Evolutionary conservation across 2,329 filamentous ascomycete species (phyloP), one percentile per base, ranked within the genome.

Genomic region (Fusarium anguioides): DNA sequence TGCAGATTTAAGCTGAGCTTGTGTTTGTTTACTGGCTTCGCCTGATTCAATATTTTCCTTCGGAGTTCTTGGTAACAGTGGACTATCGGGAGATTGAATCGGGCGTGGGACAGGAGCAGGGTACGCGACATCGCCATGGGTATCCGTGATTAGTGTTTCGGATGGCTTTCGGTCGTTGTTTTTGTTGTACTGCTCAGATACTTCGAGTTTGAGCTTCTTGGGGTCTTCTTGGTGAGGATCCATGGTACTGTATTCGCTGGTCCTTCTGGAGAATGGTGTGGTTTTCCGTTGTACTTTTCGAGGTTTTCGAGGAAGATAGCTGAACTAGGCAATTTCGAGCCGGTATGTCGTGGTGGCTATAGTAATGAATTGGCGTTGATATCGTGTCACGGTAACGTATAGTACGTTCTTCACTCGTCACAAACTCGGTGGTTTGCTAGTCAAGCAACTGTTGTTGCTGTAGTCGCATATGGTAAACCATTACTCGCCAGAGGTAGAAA

Each of bases 1-100:
- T 17, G 27, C 29, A 26, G 66, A 57, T 23, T 63, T 60, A 15
- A 48, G 52, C 8, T 47, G 36, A 17, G 52, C 23, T n/a, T 39
- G 55, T 26, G 37, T 49, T 42, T 50, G 50, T 35, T 41, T 31
- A 26, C 39, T 23, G 14, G 26, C 42, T 23, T 27, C 29, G 23
- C 29, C 36, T 15, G 26, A 20, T 8, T 18, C 26, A 31, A 23
- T 29, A 21, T 27, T 29, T 12, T 68, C 47, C 18, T 54, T 29
- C 18, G 26, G 24, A 29, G 55, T 60, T 48, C 44, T 66, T 6
- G 66, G 57, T 17, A 61, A 59, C 12, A 42, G 21, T 36, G 61
- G 52, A 12, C 66, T 69, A 21, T 68, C 49, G 10, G 66, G 66
- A 7, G 65, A 55, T n/a, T 60, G 52, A 14, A 52, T 47, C 12